Evolutionary conservation across 495 filamentous ascomycete species (phyloP).

Genomic region (Durotheca rogersii): DNA sequence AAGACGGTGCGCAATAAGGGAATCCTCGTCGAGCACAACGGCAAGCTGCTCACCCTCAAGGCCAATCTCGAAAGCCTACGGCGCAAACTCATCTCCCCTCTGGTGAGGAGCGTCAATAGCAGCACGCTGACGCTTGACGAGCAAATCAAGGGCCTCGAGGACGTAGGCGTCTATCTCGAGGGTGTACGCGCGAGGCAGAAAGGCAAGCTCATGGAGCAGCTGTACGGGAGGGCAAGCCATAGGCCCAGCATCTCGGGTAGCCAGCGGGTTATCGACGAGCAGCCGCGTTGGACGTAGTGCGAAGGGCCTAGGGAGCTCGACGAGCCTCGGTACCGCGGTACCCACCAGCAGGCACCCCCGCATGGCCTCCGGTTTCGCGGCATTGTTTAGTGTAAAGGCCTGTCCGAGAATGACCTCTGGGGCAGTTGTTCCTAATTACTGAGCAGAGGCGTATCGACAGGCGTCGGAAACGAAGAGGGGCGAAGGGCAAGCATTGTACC

Average conservation of each 20-base stretch:
- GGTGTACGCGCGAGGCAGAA: conserved; percentile 75
- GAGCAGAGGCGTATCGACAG: neutral
- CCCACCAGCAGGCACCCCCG: no score
- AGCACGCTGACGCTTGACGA: conserved; percentile 73
- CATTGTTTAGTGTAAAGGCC: no score
- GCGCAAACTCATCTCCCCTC: conserved; percentile 74
- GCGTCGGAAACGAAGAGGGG: neutral
- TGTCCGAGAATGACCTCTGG: no score
- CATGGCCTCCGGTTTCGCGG: no score
- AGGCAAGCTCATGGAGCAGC: conserved; percentile 74
- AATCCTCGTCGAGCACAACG: conserved; percentile 79
- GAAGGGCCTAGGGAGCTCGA: no score
- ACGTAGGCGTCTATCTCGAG: conserved; percentile 72
- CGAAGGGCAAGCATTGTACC: neutral
- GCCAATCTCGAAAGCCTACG: conserved; percentile 76
- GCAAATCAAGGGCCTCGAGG: conserved; percentile 78
- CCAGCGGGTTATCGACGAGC: conserved; percentile 17
- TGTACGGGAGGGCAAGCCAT: conserved; percentile 61
- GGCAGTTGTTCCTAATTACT: no score
- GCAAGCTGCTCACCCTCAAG: conserved; percentile 74
- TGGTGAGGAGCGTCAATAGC: conserved; percentile 68
- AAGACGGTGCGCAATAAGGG: conserved; percentile 85
- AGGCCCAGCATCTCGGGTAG: conserved; percentile 9
- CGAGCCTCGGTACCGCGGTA: no score
- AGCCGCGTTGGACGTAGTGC: conserved; percentile 10